phyloP scores from a whole-genome alignment of 1,284 basidiomycete genomes.

The Ganoderma sinense region DNA sequence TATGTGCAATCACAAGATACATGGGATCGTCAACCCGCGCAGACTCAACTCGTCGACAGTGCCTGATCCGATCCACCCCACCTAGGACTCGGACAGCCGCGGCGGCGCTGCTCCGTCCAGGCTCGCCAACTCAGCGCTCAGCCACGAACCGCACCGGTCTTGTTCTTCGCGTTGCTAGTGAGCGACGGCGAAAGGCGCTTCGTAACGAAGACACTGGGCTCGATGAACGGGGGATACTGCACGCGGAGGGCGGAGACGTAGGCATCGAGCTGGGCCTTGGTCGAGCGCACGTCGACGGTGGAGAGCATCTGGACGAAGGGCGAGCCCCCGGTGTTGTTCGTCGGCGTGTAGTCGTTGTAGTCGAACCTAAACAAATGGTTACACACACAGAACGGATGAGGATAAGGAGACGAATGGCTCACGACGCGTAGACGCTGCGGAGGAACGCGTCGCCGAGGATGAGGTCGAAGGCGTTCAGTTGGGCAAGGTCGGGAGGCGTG shows the following conservation, averaged over 20 bases:
- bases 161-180: not conserved
- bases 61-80: no score
- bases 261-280: not conserved
- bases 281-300: not conserved
- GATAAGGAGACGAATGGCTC: conserved; percentile 36
- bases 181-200: not conserved
- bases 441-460: conserved; percentile 49
- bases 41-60: no score
- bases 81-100: no score
- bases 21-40: no score
- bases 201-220: not conserved
- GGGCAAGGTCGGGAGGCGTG: not conserved
- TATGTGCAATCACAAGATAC: no score
- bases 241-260: not conserved
- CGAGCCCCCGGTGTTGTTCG: not conserved
- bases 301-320: conserved; percentile 10
- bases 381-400: conserved; percentile 38
- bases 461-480: conserved; percentile 30
- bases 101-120: no score
- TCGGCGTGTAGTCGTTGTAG: conserved; percentile 43
- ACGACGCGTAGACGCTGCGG: conserved; percentile 51
- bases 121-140: no score
- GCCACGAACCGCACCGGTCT: no score
- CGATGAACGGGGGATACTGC: no score
- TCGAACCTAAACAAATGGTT: conserved; percentile 43